Evolutionary conservation across 2,329 filamentous ascomycete species (phyloP), one percentile per base, ranked within the genome.

Genomic region (Venturia nashicola): DNA sequence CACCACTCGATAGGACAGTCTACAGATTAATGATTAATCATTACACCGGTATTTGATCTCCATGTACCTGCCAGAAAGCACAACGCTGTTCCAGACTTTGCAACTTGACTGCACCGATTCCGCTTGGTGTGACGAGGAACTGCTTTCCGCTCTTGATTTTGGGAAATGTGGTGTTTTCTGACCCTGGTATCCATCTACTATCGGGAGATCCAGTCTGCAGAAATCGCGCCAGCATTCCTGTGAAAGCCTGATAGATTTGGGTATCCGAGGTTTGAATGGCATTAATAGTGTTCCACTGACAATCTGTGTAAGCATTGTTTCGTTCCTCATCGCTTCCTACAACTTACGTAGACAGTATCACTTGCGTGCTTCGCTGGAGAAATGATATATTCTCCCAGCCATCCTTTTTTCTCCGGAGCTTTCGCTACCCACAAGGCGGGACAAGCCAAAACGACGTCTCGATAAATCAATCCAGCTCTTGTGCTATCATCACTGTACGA

Each of bases 131-230:
- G 43, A 86, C 75, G 3, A 84, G 76, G 68, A 82, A 85, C 70
- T 86, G 78, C 64, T 77, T 69, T 0, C 74, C 76, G 0, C 72
- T 69, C 20, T 70, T 68, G 8, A 81, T 67, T 11, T 70, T 66
- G 1, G 83, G 82, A 8, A 85, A 78, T 1, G 74, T 79, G 18
- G 72, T 71, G 59, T 77, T 69, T 36, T 72, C 74, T 1, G 65
- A 65, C 9, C 14, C 18, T 62, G 77, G 74, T 0, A 82, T 84
- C 43, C 85, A 66, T 65, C 85, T 86, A 65, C 82, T 76, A 68
- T 86, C 85, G 0, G 84, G 82, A 70, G 85, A 78, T 0, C 82
- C 82, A 0, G 81, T 83, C 70, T 82, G 77, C 65, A 86, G 80
- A 71, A 86, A 86, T 32, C 80, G 83, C 0, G 81, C 83, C 68